Evolutionary conservation across 768 basidiomycete genomes (phyloP), one percentile per base, ranked within the genome.

Genomic region (Boletales sp.): DNA sequence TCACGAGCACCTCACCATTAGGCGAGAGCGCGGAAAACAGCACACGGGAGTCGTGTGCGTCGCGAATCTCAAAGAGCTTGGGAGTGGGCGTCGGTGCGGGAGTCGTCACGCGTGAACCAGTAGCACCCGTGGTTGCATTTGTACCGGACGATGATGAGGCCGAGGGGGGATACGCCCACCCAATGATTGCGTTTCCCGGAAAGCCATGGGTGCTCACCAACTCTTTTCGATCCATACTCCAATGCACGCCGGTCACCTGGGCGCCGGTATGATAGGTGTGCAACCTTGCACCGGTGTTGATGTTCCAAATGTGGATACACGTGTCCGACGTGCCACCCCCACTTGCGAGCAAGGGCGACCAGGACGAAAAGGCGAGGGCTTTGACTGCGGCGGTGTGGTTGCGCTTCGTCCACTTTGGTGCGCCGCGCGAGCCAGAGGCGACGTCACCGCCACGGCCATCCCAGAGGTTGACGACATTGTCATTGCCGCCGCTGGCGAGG

Each of bases 401-500:
- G 40, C 87, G 74, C 69, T 94, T 94, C 19, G 87, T 90, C 90
- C 90, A 94, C 63, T 92, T 93, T 0, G 92, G 83, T 63, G 69
- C 78, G 3, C 79, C 83, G 15, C 79, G 66, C 4, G 79, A 71
- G 52, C 67, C 73, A 1, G 63, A 55, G 43, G 43, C 47, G 55
- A 78, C 78, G 53, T 82, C 80, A 0, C 82, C 81, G 0, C 89
- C 73, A 47, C 90, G 78, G 7, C 86, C 90, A 58, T 99, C 95
- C 95, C 95, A 99, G 43, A 97, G 87, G 62, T 97, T 95, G 47
- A 98, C 94, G 17, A 97, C 93, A 55, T 98, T 97, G 68, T 98
- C 97, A 63, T 98, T 97, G 0, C 94, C 95, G 2, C 95, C 95
- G 56, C 90, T 93, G 0, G 95, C 95, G 19, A 99, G 76, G 17